Evolutionary conservation across 2,329 filamentous ascomycete genomes (phyloP).

Genomic region (Talaromyces verruculosus): DNA sequence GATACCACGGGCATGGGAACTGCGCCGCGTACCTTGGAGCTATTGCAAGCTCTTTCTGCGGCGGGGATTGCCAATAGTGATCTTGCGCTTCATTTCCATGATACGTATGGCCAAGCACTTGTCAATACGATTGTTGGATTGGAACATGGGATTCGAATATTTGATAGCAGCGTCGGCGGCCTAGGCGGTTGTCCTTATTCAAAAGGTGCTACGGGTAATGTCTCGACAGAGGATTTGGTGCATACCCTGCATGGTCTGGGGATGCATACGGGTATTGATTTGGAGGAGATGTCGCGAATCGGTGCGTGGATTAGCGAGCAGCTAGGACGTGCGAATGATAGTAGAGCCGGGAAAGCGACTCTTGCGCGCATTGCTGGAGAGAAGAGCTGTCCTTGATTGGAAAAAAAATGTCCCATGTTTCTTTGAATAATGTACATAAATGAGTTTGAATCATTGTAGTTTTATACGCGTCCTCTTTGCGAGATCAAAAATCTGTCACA

Average conservation of each 20-base stretch:
- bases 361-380: slow-evolving; percentile 39
- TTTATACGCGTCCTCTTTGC: neutral
- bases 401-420: neutral
- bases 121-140: slow-evolving; percentile 63
- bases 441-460: neutral
- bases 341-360: slow-evolving; percentile 55
- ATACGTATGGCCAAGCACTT: slow-evolving; percentile 65
- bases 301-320: slow-evolving; percentile 58
- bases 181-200: slow-evolving; percentile 65
- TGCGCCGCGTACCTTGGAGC: slow-evolving; percentile 58
- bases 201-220: slow-evolving; percentile 65
- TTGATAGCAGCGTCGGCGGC: slow-evolving; percentile 64
- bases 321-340: slow-evolving; percentile 54
- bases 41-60: slow-evolving; percentile 58
- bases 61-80: slow-evolving; percentile 62
- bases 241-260: slow-evolving; percentile 62
- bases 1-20: slow-evolving; percentile 70
- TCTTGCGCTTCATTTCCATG: slow-evolving; percentile 65
- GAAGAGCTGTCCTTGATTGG: slow-evolving; percentile 19
- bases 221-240: slow-evolving; percentile 63
- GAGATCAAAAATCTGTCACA: slow-evolving; percentile 77
- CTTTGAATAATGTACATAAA: neutral
- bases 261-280: slow-evolving; percentile 58
- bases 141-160: slow-evolving; percentile 63
- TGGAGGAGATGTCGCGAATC: slow-evolving; percentile 56